Conservation (phyloP, 305 asterid genomes). For the Petunia hybrid region DNA sequence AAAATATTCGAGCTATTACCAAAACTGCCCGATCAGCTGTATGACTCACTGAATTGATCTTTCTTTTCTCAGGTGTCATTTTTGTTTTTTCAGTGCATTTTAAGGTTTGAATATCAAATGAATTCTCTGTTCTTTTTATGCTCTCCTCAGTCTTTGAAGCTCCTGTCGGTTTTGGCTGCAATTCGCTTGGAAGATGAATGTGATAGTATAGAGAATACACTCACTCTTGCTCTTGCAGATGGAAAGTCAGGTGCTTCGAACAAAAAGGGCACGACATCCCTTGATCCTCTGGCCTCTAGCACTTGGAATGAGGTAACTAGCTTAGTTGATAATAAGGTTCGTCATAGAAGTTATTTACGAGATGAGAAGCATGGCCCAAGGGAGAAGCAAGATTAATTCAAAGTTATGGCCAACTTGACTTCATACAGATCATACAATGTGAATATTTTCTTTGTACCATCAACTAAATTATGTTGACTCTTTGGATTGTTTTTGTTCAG, state of each 20-base stretch:
- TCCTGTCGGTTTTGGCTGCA: conserved; percentile 94
- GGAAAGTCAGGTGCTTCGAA: conserved; percentile 63
- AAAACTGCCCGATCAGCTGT: conserved; percentile 97
- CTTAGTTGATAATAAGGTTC: conserved; percentile 20
- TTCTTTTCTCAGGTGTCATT: neutral
- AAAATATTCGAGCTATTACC: conserved; percentile 96
- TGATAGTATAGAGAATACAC: conserved; percentile 79
- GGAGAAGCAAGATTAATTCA: neutral
- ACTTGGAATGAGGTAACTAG: conserved; percentile 88
- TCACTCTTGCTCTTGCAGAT: conserved; percentile 79
- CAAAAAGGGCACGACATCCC: conserved; percentile 54
- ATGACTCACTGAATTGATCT: conserved; percentile 45
- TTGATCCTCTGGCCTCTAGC: conserved; percentile 96
- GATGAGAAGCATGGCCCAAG: neutral
- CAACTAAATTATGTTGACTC: neutral
- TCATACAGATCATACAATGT: neutral
- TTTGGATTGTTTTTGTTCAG: neutral
- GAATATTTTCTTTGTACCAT: conserved; percentile 21
- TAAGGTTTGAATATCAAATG: conserved; percentile 70
- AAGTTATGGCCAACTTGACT: conserved; percentile 22
- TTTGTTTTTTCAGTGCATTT: conserved; percentile 51
- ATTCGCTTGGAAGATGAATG: conserved; percentile 81
- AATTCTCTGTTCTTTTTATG: conserved; percentile 27
- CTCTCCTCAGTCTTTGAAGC: conserved; percentile 78
- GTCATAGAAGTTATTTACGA: conserved; percentile 15